Evolutionary conservation across 2,329 filamentous ascomycete genomes (phyloP), one percentile per base, ranked within the genome.

Genomic region (Penicillium sp.): DNA sequence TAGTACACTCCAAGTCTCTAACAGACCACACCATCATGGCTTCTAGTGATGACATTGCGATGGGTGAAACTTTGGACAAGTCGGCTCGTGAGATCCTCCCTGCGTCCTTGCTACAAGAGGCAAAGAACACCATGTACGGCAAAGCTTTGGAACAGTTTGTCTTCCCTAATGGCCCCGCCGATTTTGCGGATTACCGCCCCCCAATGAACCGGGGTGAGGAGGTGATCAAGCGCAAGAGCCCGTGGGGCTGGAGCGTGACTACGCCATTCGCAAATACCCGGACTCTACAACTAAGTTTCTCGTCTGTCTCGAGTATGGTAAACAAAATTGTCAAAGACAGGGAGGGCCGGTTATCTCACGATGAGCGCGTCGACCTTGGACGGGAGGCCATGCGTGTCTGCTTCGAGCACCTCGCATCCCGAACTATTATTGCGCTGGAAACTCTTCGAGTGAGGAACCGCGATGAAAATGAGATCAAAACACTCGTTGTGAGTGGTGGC

Each of bases 41-140:
- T 19, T 80, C 84, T 16, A 89, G 90, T 0, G 76, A 76, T n/a
- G 91, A 96, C 74, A 87, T 93, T 60, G 92, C 95, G n/a, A 79
- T 97, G 57, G 95, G 95, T 49, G 91, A 96, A 74, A 86, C 90
- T 67, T 79, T 99, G 33, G 95, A 99, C 79, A 96, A 98, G 76
- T 83, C 87, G 56, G 92, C 91, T 8, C 86, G 95, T 47, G 80
- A 82, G 16, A 85, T 97, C 56, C 76, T 98, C 0, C 93, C 93
- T 0, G 26, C 76, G 0, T 73, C 80, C 0, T 62, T 87, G 3
- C 73, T 93, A 22, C 75, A 81, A 19, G 71, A 72, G 1, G 79
- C 81, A 37, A 80, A 79, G 43, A 84, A 84, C 65, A 87, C 90
- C 52, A 91, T 91, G 81, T 98, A 96, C 76, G 95, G 88, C 3